Conservation (phyloP, 768 basidiomycete genomes). For the Boletus rubescentipes region DNA sequence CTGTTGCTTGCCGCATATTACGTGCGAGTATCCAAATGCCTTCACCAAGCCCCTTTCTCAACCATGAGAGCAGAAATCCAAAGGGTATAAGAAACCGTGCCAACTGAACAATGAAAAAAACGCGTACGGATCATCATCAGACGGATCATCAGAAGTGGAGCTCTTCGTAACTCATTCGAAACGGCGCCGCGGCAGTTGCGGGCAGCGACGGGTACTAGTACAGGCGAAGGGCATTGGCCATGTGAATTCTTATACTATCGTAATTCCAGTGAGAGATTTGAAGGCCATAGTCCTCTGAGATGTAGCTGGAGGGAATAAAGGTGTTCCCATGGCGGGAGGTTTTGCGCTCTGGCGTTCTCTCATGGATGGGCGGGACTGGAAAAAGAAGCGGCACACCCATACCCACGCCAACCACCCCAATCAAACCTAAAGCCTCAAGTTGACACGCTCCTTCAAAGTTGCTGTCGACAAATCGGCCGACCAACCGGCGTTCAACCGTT, state of each 20-base stretch:
- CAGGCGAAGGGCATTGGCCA: not conserved
- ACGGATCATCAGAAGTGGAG: not conserved
- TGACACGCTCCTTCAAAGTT: too few species aligned
- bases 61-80: not conserved
- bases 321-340: not conserved
- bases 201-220: too few species aligned
- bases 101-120: not conserved
- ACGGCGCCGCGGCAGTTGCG: not conserved
- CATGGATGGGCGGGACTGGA: not conserved
- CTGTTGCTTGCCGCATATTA: not conserved
- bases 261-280: constrained; percentile 3
- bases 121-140: not conserved
- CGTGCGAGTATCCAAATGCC: not conserved
- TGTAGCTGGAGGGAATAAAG: not conserved
- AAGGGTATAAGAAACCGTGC: not conserved
- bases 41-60: not conserved
- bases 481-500: too few species aligned
- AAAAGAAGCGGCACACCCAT: not conserved
- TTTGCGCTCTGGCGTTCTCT: not conserved
- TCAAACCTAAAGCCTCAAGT: not conserved
- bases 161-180: not conserved
- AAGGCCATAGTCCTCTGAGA: not conserved
- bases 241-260: not conserved
- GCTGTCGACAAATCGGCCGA: too few species aligned
- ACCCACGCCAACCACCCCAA: not conserved